phyloP scores from a whole-genome alignment of 2,329 filamentous ascomycete species.

The Thielaviopsis populi region DNA sequence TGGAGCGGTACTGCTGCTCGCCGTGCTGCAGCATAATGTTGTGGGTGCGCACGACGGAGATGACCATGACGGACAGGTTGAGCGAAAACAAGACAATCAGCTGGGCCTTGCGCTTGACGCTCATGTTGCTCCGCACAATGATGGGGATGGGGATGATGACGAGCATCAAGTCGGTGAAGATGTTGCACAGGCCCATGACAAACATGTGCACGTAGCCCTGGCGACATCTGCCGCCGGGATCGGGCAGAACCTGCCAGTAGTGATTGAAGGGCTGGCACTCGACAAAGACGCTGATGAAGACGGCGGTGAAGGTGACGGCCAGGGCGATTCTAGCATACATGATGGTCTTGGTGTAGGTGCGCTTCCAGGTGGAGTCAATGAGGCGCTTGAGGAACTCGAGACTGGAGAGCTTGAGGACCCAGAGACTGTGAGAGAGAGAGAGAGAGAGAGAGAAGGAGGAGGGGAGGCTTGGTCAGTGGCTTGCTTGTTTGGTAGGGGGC shows the following conservation, averaged over 20 bases:
- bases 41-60: conserved; percentile 70
- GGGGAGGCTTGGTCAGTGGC: background rate
- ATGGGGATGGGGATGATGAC: conserved; percentile 82
- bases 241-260: conserved; percentile 72
- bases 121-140: conserved; percentile 65
- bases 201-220: conserved; percentile 76
- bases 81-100: conserved; percentile 70
- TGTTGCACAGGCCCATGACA: conserved; percentile 78
- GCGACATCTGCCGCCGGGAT: conserved; percentile 73
- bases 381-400: conserved; percentile 84
- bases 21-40: conserved; percentile 57
- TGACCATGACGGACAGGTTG: conserved; percentile 62
- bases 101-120: conserved; percentile 60
- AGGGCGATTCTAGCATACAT: conserved; percentile 61
- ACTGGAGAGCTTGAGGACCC: conserved; percentile 81
- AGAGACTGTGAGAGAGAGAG: conserved; percentile 45
- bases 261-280: conserved; percentile 67
- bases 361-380: conserved; percentile 66
- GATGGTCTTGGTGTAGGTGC: conserved; percentile 56
- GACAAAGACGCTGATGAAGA: conserved; percentile 64
- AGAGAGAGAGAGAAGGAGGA: too few species aligned
- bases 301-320: conserved; percentile 60
- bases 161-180: conserved; percentile 76
- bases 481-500: too few species aligned
- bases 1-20: conserved; percentile 71